Base-by-base conservation (phyloP, 495 filamentous ascomycete genomes). In the Xylaria longipes region DNA sequence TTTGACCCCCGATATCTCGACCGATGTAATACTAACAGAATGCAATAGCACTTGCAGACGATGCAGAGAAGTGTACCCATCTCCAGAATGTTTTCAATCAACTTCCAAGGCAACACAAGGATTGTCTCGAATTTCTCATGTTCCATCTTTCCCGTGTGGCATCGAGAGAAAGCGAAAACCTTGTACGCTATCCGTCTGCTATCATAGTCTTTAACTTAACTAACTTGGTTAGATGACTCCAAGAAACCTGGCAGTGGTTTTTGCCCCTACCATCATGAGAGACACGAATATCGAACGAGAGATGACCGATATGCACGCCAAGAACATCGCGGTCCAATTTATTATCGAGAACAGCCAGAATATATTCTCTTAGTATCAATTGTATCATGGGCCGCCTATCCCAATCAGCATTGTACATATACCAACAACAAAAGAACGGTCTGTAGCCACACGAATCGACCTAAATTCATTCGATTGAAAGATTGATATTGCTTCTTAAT, bases 181-280 rank as follows among this genome's bases (percentile, higher is more conserved):
- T 92, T 74, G 88, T 89, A 80, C 60, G 87, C 77, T 29, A 54
- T 73, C 11, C 11, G 22, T 8, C 33, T 66, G 6, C 29, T 2
- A 27, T 65, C 58, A 12, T 22, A 37, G 15, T 25, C 12, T 45
- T 33, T 17, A 9, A 22, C 62, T 43, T 41, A 1, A 52, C 69
- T 71, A 60, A 31, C n/a, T 56, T 46, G 39, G 35, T 14, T 69
- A 86, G 80, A 99, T 99, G 97, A 96, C 93, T 25, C 92, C 95
- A 45, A 90, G 93, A 78, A 99, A 99, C 75, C 84, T 98, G 46
- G 94, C 97, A 6, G 97, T 99, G 69, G 97, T 99, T 35, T 99
- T 99, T 76, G 97, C 97, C 33, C 97, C 97, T 31, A 99, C 97
- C 9, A 94, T 99, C 71, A 96, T 99, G 92, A 87, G 96, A 64